Conservation (phyloP, 2,329 filamentous ascomycete genomes). For the Kalmusia sp. region DNA sequence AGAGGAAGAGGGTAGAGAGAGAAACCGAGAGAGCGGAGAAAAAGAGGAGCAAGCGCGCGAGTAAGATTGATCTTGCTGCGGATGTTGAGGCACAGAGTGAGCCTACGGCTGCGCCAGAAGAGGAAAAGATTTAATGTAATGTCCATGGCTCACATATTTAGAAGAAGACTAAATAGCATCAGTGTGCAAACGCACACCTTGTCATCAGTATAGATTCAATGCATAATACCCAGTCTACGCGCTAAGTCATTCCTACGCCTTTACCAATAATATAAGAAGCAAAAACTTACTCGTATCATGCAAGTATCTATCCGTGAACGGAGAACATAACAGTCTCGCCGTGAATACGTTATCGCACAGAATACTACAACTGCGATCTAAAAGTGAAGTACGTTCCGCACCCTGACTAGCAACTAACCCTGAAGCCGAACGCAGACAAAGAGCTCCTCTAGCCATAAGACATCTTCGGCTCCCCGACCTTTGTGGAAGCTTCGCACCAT, state of each 20-base stretch:
- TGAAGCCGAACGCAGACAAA: slow-evolving; percentile 7
- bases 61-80: slow-evolving; percentile 27
- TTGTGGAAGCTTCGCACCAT: neutral
- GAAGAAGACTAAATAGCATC: too few species aligned
- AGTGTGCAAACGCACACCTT: too few species aligned
- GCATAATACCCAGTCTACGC: too few species aligned
- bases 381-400: neutral
- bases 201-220: too few species aligned
- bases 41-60: slow-evolving; percentile 31
- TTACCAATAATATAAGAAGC: too few species aligned
- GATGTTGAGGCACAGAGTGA: slow-evolving; percentile 29
- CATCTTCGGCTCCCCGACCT: neutral
- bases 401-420: neutral
- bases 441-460: neutral
- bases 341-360: neutral
- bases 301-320: too few species aligned
- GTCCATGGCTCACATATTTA: too few species aligned
- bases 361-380: neutral
- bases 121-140: neutral
- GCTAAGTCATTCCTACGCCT: too few species aligned
- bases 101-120: neutral
- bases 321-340: neutral
- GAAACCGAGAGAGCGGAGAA: slow-evolving; percentile 40
- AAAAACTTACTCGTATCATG: too few species aligned
- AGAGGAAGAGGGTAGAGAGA: slow-evolving; percentile 46